A percentile compares a stretch with the other conserved stretches of the same genome.
Conservation (phyloP, 2,329 filamentous ascomycete genomes). For the Phialophora macrospora region DNA sequence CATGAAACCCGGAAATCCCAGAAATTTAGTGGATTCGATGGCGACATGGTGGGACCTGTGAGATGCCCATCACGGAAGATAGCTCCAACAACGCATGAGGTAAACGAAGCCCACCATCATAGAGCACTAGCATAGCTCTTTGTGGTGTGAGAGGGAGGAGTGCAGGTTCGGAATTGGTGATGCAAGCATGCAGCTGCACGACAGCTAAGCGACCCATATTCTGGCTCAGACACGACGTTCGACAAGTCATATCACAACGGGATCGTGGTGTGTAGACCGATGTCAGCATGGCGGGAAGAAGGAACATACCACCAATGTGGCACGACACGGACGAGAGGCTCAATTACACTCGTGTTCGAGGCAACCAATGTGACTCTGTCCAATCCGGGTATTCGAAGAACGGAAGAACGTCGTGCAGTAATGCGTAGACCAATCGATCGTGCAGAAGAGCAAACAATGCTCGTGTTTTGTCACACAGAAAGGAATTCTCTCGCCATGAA, state of each 20-base stretch:
- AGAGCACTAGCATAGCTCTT: not conserved
- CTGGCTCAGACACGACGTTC: not conserved
- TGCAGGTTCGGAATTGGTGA: not conserved
- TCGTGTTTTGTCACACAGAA: not conserved
- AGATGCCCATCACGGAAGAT: not conserved
- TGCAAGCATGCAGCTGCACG: not conserved
- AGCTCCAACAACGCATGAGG: not conserved
- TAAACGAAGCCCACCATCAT: not conserved
- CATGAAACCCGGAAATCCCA: not conserved
- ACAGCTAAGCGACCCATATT: not conserved
- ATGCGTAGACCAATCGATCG: no score
- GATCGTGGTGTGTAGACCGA: not conserved
- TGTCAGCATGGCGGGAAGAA: not conserved
- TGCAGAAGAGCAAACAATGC: not conserved
- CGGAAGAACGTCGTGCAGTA: not conserved
- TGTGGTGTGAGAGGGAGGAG: not conserved
- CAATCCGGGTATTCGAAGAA: not conserved
- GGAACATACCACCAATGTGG: not conserved
- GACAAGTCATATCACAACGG: not conserved
- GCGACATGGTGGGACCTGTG: not conserved
- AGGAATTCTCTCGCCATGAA: not conserved
- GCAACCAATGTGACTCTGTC: not conserved
- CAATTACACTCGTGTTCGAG: not conserved
- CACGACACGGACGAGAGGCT: not conserved
- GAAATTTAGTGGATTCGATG: not conserved